phyloP scores from a whole-genome alignment of 345 rosid genomes.

The Cardamine occulta region DNA sequence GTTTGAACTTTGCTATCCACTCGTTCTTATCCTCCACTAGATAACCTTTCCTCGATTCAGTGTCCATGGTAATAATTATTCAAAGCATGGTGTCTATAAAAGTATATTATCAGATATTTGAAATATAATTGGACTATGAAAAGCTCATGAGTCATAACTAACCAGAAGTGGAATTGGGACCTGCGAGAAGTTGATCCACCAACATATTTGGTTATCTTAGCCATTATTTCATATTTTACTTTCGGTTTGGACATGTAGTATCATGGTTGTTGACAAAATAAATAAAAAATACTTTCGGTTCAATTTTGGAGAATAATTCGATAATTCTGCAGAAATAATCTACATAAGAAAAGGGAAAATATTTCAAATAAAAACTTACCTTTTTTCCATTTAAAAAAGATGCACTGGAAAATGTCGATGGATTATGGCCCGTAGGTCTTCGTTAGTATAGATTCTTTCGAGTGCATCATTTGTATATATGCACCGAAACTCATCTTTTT shows the following conservation, averaged over 20 bases:
- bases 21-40: constrained; percentile 37
- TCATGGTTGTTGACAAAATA: background rate
- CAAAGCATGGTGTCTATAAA: constrained; percentile 4
- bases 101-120: constrained; percentile 11
- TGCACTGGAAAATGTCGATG: constrained; percentile 30
- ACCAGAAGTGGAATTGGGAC: constrained; percentile 5
- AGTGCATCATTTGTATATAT: too few species aligned
- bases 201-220: background rate
- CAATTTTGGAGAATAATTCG: background rate
- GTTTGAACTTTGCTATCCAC: constrained; percentile 36
- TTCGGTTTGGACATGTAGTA: constrained; percentile 12
- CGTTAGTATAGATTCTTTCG: constrained; percentile 19
- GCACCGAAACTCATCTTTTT: background rate
- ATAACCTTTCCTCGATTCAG: constrained; percentile 19
- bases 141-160: background rate
- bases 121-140: constrained; percentile 8
- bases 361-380: background rate
- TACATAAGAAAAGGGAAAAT: background rate
- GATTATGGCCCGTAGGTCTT: constrained; percentile 45
- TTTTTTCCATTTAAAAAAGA: constrained; percentile 30
- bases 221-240: background rate
- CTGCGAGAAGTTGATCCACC: constrained; percentile 13
- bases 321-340: background rate
- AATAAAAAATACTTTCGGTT: constrained; percentile 8
- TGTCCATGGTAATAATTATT: constrained; percentile 12